Conservation (phyloP, 768 basidiomycete species). For the Chalciporus sphaerocephalus region DNA sequence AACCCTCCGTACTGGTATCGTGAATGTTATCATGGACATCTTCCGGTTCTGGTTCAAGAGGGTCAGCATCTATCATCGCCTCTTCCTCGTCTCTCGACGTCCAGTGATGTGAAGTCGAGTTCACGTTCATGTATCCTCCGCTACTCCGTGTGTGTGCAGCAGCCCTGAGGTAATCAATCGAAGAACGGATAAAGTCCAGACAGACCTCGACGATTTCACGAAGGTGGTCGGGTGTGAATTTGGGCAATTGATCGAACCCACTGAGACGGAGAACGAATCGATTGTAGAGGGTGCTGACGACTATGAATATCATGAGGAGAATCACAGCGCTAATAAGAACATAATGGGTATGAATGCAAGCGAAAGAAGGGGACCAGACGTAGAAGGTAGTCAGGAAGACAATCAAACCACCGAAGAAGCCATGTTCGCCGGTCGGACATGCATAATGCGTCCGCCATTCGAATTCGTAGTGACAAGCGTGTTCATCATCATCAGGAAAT, state of each 20-base stretch:
- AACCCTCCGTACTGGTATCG: background rate
- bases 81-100: conserved; percentile 31
- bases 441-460: conserved; percentile 83
- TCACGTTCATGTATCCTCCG: conserved; percentile 11
- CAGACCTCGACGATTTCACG: conserved; percentile 22
- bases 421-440: conserved; percentile 61
- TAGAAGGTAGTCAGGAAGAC: conserved; percentile 57
- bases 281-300: conserved; percentile 72
- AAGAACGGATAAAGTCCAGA: conserved; percentile 15
- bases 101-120: conserved; percentile 30
- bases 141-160: conserved; percentile 17
- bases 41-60: conserved; percentile 17
- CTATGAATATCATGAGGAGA: conserved; percentile 58
- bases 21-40: conserved; percentile 2
- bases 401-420: conserved; percentile 49
- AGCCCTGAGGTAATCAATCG: conserved; percentile 8
- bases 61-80: conserved; percentile 21
- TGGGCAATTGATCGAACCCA: conserved; percentile 72
- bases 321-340: conserved; percentile 43
- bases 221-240: conserved; percentile 38
- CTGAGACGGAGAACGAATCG: conserved; percentile 67
- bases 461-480: conserved; percentile 72
- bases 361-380: conserved; percentile 24
- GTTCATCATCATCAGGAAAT: conserved; percentile 56
- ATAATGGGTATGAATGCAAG: background rate